Conservation (phyloP, 768 basidiomycete genomes). For the Floccularia luteovirens region DNA sequence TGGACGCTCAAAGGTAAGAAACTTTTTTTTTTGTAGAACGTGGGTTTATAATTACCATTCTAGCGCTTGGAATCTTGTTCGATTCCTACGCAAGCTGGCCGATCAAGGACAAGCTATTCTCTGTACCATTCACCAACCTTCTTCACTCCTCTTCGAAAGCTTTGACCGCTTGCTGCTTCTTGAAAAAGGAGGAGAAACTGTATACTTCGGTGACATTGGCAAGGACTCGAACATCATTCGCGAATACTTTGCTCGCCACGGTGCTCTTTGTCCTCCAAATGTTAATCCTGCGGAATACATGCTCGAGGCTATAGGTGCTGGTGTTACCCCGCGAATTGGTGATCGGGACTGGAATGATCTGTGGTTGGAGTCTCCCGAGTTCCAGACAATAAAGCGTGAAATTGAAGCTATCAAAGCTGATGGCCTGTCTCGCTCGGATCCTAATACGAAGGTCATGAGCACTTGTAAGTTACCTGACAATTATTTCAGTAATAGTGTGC, state of each 20-base stretch:
- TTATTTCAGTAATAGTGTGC: not conserved
- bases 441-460: slow-evolving; percentile 29
- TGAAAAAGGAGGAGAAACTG: slow-evolving; percentile 79
- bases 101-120: slow-evolving; percentile 84
- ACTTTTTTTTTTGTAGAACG: not conserved
- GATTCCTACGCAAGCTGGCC: slow-evolving; percentile 77
- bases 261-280: slow-evolving; percentile 66
- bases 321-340: slow-evolving; percentile 63
- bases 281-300: slow-evolving; percentile 79
- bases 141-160: slow-evolving; percentile 77
- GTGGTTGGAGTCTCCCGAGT: slow-evolving; percentile 73
- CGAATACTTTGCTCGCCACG: slow-evolving; percentile 70
- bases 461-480: slow-evolving; percentile 33
- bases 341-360: slow-evolving; percentile 82
- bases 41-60: slow-evolving; percentile 21
- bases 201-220: slow-evolving; percentile 92
- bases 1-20: slow-evolving; percentile 33
- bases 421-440: slow-evolving; percentile 33
- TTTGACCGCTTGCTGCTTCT: slow-evolving; percentile 69
- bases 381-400: slow-evolving; percentile 26
- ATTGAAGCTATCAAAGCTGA: slow-evolving; percentile 39
- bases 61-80: slow-evolving; percentile 76
- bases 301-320: slow-evolving; percentile 85
- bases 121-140: slow-evolving; percentile 88
- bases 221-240: slow-evolving; percentile 58